Base-by-base conservation (phyloP, 176 grass and related monocot species). In the Secale cereale region DNA sequence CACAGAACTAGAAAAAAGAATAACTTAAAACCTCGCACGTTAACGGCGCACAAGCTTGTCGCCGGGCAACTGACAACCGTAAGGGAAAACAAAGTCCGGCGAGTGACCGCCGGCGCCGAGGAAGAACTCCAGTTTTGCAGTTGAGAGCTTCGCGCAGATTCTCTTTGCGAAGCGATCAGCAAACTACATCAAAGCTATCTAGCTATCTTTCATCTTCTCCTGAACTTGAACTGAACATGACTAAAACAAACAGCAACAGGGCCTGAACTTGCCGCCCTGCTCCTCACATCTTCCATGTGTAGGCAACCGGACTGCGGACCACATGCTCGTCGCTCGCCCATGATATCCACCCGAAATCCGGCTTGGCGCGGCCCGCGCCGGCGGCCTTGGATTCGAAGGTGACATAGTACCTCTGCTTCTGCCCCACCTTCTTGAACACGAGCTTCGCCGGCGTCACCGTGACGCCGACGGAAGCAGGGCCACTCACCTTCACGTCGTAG, bases 241-340 rank as follows among this genome's bases (percentile, higher is more conserved):
- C 40, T 79, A 22, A 75, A 75, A 61, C 45, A 80, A 75, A 67
- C 45, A 80, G 61, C 17, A 54, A 3, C 40, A 63, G 6, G 64
- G 81, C 12, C 27, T 29, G 27, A 35, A 31, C 45, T n/a, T 74
- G 48, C 25, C 59, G n/a, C 48, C 48, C 48, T 43, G 41, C 41
- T 68, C 80, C 66, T 90, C 85, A 87, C 82, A 97, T 87, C 68
- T 93, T 95, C 97, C 97, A 98, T 71, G 90, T 79, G 86, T 95
- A 96, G 0, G 86, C 93, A 32, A 96, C 79, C 0, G 93, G 89
- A 31, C 91, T 96, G 25, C 76, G 88, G 69, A 94, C 93, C 23
- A 89, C 67, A 57, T 94, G 89, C 29, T 94, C 81, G 5, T 81
- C 46, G 26, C 75, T 94, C 71, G 50, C 57, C 97, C 97, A 98